These are phyloP conservation scores for Bruguiera gymnorhiza DNA, from an alignment of 345 rosid species.

Conservation along the genomic window DNA sequence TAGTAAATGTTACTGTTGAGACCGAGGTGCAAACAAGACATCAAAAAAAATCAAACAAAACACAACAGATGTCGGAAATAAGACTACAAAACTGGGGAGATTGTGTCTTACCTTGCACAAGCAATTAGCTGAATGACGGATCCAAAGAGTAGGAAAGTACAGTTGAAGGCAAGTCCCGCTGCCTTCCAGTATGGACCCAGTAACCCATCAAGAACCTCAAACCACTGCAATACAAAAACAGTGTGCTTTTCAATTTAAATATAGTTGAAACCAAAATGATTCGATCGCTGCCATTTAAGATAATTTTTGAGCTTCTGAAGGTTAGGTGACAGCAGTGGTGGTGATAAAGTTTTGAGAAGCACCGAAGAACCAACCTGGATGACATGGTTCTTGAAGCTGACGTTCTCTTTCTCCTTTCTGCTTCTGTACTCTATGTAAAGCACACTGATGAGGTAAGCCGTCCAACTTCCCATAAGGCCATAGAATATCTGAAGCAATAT, in stretches of 20 bases:
- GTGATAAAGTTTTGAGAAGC: not conserved
- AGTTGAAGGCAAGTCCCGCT: conserved; percentile 89
- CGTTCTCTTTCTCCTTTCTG: conserved; percentile 92
- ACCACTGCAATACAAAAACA: conserved; percentile 61
- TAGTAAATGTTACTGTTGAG: conserved; percentile 84
- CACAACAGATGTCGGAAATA: conserved; percentile 4
- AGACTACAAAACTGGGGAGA: not conserved
- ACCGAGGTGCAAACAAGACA: not conserved
- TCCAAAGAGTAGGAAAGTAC: conserved; percentile 95
- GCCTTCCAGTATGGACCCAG: conserved; percentile 98
- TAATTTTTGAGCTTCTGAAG: too few species aligned
- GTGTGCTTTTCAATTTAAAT: not conserved
- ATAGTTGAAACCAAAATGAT: too few species aligned
- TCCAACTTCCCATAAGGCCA: conserved; percentile 94
- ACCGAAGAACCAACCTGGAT: conserved; percentile 50
- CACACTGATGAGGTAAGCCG: conserved; percentile 96
- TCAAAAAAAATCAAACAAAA: not conserved
- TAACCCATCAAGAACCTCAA: conserved; percentile 92
- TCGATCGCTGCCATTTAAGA: too few species aligned
- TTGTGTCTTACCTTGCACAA: conserved; percentile 68
- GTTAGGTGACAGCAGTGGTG: not conserved
- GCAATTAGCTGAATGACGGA: conserved; percentile 98
- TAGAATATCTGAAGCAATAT: conserved; percentile 82
- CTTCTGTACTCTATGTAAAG: conserved; percentile 89
- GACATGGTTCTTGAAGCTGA: conserved; percentile 92